Percentiles rank a stretch among this genome's conserved stretches.
Evolutionary conservation across 192 early-diverging fungal genomes (phyloP).

Genomic region (Coemansia sp.): DNA sequence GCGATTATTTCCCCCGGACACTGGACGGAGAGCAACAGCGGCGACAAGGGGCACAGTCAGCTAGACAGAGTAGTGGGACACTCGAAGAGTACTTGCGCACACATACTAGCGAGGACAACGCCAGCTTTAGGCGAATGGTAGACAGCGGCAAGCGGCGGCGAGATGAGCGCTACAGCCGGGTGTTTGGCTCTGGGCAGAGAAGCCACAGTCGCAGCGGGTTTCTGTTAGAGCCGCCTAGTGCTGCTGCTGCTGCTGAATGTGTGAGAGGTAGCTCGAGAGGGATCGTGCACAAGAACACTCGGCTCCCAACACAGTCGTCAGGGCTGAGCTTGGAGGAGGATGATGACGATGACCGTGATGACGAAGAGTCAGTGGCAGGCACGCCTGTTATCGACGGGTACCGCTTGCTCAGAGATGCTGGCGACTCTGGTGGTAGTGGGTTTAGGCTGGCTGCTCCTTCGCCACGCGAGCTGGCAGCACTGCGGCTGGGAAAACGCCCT

Average conservation of each 20-base stretch:
- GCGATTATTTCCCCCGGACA: slow-evolving; percentile 39
- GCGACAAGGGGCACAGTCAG: background rate
- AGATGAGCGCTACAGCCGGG: background rate
- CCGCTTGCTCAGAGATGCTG: slow-evolving; percentile 27
- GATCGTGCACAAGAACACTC: slow-evolving; percentile 42
- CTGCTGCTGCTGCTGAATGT: background rate
- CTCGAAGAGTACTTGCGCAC: slow-evolving; percentile 29
- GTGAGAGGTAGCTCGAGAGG: too few relatives aligned
- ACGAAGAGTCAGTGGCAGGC: slow-evolving; percentile 13
- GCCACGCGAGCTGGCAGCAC: slow-evolving; percentile 23
- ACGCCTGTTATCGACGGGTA: slow-evolving; percentile 45
- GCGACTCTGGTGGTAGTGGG: background rate
- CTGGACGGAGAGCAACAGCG: background rate
- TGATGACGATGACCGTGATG: slow-evolving; percentile 7
- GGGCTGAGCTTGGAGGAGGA: background rate
- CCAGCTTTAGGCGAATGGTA: slow-evolving; percentile 34
- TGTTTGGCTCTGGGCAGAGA: background rate
- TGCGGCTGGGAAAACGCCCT: slow-evolving; percentile 6
- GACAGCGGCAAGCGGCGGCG: slow-evolving; percentile 12
- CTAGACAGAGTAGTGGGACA: slow-evolving; percentile 3
- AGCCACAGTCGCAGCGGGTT: background rate
- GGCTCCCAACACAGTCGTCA: slow-evolving; percentile 6
- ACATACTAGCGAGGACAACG: slow-evolving; percentile 41
- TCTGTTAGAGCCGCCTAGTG: background rate
- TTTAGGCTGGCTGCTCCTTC: slow-evolving; percentile 25